Evolutionary conservation across 805 yeast genomes (phyloP).

Genomic region (Yarrowia deformans): DNA sequence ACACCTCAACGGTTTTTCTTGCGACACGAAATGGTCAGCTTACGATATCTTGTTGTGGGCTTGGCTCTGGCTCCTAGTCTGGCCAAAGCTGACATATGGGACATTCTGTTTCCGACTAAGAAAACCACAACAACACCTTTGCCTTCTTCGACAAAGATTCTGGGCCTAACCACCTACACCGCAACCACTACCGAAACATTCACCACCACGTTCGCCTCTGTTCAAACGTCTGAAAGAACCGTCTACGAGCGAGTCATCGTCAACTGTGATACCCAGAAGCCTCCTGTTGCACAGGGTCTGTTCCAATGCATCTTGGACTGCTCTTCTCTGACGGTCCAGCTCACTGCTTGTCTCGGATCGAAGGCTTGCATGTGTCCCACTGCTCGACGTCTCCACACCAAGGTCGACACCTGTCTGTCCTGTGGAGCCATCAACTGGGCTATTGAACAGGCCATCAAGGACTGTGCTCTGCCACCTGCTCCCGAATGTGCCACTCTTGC

Average conservation of each 20-base stretch:
- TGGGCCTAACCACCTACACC: neutral
- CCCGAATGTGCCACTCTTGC: neutral
- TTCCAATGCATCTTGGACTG: neutral
- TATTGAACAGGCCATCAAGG: neutral
- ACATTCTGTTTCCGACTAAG: too few relatives aligned
- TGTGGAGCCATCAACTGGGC: neutral
- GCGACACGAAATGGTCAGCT: too few relatives aligned
- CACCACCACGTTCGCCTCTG: neutral
- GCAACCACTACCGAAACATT: neutral
- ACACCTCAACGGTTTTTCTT: too few relatives aligned
- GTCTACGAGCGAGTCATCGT: neutral
- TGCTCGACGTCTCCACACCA: neutral
- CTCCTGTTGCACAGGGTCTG: neutral
- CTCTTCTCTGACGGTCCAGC: neutral
- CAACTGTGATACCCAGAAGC: neutral
- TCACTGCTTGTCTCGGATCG: neutral
- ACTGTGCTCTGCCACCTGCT: neutral
- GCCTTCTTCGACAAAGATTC: too few relatives aligned
- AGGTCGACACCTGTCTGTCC: neutral
- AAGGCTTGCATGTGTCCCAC: conserved; percentile 1
- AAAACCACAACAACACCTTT: too few relatives aligned
- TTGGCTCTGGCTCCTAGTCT: too few relatives aligned
- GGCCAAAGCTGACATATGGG: too few relatives aligned
- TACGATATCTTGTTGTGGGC: too few relatives aligned
- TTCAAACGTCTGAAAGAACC: neutral